Percentiles rank a stretch among this genome's conserved stretches.
These are phyloP conservation scores for Apiotrichum porosum DNA, from an alignment of 1,284 basidiomycete species.

Conservation along the genomic window DNA sequence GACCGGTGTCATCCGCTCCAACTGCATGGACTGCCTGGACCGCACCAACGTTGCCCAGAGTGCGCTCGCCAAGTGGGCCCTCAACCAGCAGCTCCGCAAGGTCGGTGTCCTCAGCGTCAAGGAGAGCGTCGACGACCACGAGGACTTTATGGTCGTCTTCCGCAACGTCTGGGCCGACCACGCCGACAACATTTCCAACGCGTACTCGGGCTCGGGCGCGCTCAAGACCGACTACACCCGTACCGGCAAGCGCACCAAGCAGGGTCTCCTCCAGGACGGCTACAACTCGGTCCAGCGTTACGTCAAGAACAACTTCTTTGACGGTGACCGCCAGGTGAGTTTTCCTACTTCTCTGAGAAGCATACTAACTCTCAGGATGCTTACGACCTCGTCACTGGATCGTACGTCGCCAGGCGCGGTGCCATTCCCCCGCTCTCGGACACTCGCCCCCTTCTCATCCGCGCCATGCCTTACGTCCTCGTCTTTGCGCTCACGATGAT, in stretches of 20 bases:
- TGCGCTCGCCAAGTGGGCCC: conserved; percentile 74
- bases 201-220: conserved; percentile 92
- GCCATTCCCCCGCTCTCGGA: conserved; percentile 69
- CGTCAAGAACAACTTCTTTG: conserved; percentile 95
- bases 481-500: conserved; percentile 83
- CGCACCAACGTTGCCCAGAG: conserved; percentile 96
- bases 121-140: conserved; percentile 71
- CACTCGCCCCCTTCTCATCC: conserved; percentile 69
- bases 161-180: conserved; percentile 98
- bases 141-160: conserved; percentile 73
- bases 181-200: conserved; percentile 82
- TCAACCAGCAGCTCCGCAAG: conserved; percentile 71
- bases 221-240: conserved; percentile 96
- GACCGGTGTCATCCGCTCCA: conserved; percentile 50
- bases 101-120: conserved; percentile 65
- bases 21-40: conserved; percentile 88
- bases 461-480: conserved; percentile 81
- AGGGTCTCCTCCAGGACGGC: conserved; percentile 79
- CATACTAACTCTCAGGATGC: too few relatives aligned
- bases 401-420: conserved; percentile 74
- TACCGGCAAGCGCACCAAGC: conserved; percentile 79
- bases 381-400: conserved; percentile 89
- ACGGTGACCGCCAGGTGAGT: conserved; percentile 87
- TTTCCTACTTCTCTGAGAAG: too few relatives aligned
- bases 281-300: conserved; percentile 83